Base-by-base conservation (phyloP, 495 filamentous ascomycete species). In the Penicillium steckii region DNA sequence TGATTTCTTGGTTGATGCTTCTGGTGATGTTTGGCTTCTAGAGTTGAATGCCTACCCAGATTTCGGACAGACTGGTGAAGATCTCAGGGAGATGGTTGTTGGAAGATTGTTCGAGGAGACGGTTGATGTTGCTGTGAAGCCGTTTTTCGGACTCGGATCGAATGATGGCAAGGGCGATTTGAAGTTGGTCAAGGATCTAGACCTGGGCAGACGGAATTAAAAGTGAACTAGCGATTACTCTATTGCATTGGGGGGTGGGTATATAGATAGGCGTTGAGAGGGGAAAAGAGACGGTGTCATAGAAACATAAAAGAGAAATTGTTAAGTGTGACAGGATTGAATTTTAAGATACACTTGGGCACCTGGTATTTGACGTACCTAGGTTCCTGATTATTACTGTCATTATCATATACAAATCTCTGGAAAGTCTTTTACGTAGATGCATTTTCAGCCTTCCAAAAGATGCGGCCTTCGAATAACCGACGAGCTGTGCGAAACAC, bases 21-120 rank as follows among this genome's bases (percentile, higher is more conserved):
- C 54, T 3, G 84, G 83, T 0, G 77, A 50, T 3, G 80, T 83
- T 18, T 96, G 81, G 79, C 68, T 97, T 61, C 67, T 98, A 45
- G 94, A 98, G 75, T 80, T 95, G n/a, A 98, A 98, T 71, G 88
- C 93, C 1, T 98, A 92, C 68, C 94, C 94, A 40, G 94, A 98
- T 70, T 97, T 97, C 61, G 82, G 69, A 61, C 93, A 97, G 80
- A 96, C 90, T 10, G 93, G 94, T 2, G 83, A 81, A 9, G 81
- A 85, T 43, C 66, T 90, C 50, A 84, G 74, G 59, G 79, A 73
- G 4, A 52, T 53, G 25, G 68, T 97, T 47, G 84, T 98, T 10
- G 76, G 72, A 4, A 87, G 86, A 24, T 71, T 98, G 49, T 91
- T 92, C 77, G 79, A 83, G 59, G 87, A 78, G 38, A 85, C 87